phyloP scores from a whole-genome alignment of 2,329 filamentous ascomycete species.

The Colletotrichum siamense region DNA sequence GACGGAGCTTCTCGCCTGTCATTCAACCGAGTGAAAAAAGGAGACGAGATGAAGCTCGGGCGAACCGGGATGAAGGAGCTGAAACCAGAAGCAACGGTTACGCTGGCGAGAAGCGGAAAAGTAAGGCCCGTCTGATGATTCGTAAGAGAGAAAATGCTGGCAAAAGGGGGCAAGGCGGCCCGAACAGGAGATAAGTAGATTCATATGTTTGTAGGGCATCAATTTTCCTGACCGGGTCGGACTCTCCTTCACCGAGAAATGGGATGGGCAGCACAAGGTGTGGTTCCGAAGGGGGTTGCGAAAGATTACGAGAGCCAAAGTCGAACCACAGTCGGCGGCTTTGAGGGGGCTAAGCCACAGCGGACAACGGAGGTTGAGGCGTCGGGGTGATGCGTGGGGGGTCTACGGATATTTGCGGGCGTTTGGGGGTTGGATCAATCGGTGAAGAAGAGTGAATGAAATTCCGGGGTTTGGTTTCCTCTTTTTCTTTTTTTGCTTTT shows the following conservation, averaged over 20 bases:
- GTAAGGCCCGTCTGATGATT: not conserved
- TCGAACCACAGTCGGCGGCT: slow-evolving; percentile 11
- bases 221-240: not conserved
- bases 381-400: not conserved
- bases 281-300: not conserved
- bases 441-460: not conserved
- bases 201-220: not conserved
- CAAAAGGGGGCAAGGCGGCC: not conserved
- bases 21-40: not conserved
- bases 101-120: not conserved
- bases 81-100: not conserved
- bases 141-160: not conserved
- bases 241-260: not conserved
- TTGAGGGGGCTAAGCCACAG: not conserved
- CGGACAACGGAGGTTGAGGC: not conserved
- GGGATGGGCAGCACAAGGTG: not conserved
- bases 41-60: not conserved
- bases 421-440: not conserved
- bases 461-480: not conserved
- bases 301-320: slow-evolving; percentile 8
- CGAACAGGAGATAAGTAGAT: not conserved
- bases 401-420: not conserved
- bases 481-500: not conserved
- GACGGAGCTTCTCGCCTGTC: not conserved
- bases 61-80: not conserved